phyloP scores from a whole-genome alignment of 352 stramenopile genomes.

The Blastocystis sp. region DNA sequence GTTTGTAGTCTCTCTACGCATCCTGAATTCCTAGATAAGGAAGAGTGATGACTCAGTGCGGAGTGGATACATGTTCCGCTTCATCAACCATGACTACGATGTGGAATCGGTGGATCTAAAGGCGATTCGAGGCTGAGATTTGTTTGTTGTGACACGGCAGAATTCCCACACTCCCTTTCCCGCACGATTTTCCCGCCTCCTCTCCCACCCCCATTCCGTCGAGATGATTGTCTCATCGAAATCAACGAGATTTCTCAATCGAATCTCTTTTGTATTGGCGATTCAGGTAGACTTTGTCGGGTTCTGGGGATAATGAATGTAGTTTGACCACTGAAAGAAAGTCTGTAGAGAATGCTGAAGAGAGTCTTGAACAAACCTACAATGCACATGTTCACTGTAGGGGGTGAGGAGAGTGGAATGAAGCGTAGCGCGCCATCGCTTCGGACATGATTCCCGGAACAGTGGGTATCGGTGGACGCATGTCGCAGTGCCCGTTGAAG shows the following conservation, averaged over 20 bases:
- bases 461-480: not conserved
- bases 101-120: not conserved
- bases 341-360: too few relatives aligned
- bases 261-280: too few relatives aligned
- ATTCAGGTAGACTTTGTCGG: too few relatives aligned
- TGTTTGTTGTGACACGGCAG: too few relatives aligned
- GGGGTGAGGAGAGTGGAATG: not conserved
- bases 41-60: conserved; percentile 2
- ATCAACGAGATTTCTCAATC: too few relatives aligned
- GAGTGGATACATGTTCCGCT: conserved; percentile 29
- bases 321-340: too few relatives aligned
- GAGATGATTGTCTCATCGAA: too few relatives aligned
- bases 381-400: not conserved
- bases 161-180: too few relatives aligned
- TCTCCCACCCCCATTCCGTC: too few relatives aligned
- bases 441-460: not conserved
- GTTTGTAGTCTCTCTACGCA: not conserved
- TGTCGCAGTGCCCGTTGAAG: not conserved
- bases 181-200: too few relatives aligned
- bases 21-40: not conserved
- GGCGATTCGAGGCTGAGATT: not conserved
- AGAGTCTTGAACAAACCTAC: not conserved
- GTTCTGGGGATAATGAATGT: too few relatives aligned
- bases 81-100: not conserved
- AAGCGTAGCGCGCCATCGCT: not conserved